phyloP scores from a whole-genome alignment of 202 grass and related monocot species.

The Zoysia matrella region DNA sequence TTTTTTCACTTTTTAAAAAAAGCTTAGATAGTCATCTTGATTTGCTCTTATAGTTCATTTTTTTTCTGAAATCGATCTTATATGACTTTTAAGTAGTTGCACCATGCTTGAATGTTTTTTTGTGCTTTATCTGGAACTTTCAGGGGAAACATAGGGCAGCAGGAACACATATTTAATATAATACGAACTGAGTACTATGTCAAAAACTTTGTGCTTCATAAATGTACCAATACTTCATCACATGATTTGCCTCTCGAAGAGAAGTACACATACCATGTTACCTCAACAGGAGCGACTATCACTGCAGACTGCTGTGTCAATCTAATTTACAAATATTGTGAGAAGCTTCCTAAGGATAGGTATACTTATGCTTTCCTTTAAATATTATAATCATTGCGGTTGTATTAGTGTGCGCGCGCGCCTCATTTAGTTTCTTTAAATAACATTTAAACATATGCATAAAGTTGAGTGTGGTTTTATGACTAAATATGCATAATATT shows the following conservation, averaged over 20 bases:
- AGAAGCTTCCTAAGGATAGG: constrained; percentile 91
- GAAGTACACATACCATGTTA: constrained; percentile 63
- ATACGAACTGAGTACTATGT: constrained; percentile 75
- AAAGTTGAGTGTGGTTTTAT: background rate
- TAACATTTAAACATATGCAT: constrained; percentile 3
- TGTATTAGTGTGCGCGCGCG: constrained; percentile 12
- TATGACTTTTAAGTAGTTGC: background rate
- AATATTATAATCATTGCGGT: constrained; percentile 12
- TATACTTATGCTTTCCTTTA: constrained; percentile 39
- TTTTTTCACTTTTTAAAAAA: background rate
- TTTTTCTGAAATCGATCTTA: background rate
- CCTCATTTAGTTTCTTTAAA: constrained; percentile 12
- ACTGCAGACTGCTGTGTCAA: constrained; percentile 69
- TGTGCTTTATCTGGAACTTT: constrained; percentile 35
- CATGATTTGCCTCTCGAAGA: constrained; percentile 48
- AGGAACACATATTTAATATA: constrained; percentile 76
- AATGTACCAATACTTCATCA: constrained; percentile 41
- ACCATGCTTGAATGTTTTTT: constrained; percentile 19
- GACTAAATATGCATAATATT: background rate
- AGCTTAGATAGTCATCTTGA: background rate
- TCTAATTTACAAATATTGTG: constrained; percentile 77
- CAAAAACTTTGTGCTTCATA: constrained; percentile 58
- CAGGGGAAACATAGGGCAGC: constrained; percentile 77
- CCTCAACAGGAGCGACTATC: constrained; percentile 82
- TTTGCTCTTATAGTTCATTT: constrained; percentile 6